These are phyloP conservation scores for Juglanconis sp. DNA, from an alignment of 2,329 filamentous ascomycete genomes.

Conservation along the genomic window DNA sequence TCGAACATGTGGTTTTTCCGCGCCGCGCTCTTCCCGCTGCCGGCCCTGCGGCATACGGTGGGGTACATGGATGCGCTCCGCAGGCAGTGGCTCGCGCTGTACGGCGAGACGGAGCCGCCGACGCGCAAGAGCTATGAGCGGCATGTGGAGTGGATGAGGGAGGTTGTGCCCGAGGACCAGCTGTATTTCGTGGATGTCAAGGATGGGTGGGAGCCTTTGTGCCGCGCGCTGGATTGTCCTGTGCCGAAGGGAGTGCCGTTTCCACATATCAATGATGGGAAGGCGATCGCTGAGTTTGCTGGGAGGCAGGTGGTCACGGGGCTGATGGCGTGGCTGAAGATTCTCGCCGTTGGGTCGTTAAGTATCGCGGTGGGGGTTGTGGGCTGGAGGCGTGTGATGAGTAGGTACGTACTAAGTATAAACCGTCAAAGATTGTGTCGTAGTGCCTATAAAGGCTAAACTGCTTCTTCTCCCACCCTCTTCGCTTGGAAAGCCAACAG, in stretches of 20 bases:
- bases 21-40: constrained; percentile 30
- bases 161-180: constrained; percentile 28
- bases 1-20: constrained; percentile 33
- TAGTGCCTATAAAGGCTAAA: too few relatives aligned
- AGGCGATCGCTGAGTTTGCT: constrained; percentile 1
- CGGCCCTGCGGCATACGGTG: constrained; percentile 31
- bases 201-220: constrained; percentile 40
- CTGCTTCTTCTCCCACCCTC: too few relatives aligned
- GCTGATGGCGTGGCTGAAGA: neutral
- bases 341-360: too few relatives aligned
- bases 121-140: constrained; percentile 7
- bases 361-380: too few relatives aligned
- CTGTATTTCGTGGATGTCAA: constrained; percentile 35
- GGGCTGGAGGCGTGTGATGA: too few relatives aligned
- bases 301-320: neutral
- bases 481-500: too few relatives aligned
- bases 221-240: constrained; percentile 33
- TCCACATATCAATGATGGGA: constrained; percentile 30
- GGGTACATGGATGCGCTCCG: constrained; percentile 25
- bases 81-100: constrained; percentile 24
- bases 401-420: too few relatives aligned
- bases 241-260: constrained; percentile 30
- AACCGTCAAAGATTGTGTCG: too few relatives aligned
- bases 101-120: constrained; percentile 25
- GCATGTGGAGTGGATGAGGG: constrained; percentile 11